Evolutionary conservation across 306 rosid species (phyloP), one percentile per base, ranked within the genome.

Genomic region (Sophora flavescens): DNA sequence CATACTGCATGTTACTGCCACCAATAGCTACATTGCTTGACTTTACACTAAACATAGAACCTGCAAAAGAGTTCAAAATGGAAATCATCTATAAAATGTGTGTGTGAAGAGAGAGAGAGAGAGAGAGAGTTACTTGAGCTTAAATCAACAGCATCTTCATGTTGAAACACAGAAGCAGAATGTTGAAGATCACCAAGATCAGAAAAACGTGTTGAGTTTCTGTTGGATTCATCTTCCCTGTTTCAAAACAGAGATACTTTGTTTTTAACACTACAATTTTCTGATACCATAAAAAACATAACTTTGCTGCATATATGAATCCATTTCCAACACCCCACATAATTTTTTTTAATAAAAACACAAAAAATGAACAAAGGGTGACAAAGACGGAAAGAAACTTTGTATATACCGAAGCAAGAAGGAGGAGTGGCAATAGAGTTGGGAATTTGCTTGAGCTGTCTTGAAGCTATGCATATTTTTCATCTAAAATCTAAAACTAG

Each of bases 121-220:
- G 53, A 51, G 38, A 61, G 75, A 52, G 76, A 71, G 30, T 78
- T 84, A 93, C 98, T 88, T 87, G 94, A 73, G 84, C 86, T 86
- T 87, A 90, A 88, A 91, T 87, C 94, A 90, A 84, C 84, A 88
- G 87, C 89, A 82, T 90, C 89, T 18, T 93, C 83, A 26, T 75
- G 90, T 42, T 83, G 89, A 68, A 93, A 90, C 72, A 81, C 76
- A 39, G 87, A 44, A 75, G 87, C 72, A 28, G 96, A 90, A 70
- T 90, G 91, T 33, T 87, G 91, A 86, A 90, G 88, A 54, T 87
- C 94, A 30, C 86, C 91, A 78, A 93, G 81, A 77, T 89, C 89
- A 76, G 84, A 57, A 74, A 89, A 89, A 51, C 92, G 87, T 36
- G 84, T 63, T 36, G 58, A 77, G 78, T 80, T 84, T 76, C 84